Conservation (phyloP, 768 basidiomycete genomes). For the Lepiota venenata region DNA sequence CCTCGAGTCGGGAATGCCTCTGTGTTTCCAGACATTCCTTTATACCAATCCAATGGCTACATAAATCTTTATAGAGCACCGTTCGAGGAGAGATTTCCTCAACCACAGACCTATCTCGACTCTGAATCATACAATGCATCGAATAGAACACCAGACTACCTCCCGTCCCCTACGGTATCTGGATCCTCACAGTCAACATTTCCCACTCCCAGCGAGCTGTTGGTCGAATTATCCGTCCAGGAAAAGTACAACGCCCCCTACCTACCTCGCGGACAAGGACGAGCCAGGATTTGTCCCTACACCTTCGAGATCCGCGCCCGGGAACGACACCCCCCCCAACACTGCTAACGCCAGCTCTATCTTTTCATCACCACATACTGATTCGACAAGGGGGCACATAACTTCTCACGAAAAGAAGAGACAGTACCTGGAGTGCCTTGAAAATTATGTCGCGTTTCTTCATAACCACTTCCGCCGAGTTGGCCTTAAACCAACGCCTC, state of each 20-base stretch:
- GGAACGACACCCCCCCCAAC: neutral
- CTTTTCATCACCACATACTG: neutral
- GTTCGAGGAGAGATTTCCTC: neutral
- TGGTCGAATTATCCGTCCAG: slow-evolving; percentile 37
- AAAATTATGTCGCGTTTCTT: slow-evolving; percentile 65
- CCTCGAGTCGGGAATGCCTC: neutral
- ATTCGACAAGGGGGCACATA: slow-evolving; percentile 53
- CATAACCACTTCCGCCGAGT: slow-evolving; percentile 57
- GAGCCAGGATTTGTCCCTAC: slow-evolving; percentile 24
- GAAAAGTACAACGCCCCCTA: neutral
- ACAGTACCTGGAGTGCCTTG: slow-evolving; percentile 69
- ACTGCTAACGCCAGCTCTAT: neutral
- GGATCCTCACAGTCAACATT: slow-evolving; percentile 33
- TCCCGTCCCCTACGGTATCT: neutral
- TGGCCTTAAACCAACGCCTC: slow-evolving; percentile 39
- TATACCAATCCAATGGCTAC: neutral
- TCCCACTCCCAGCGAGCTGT: slow-evolving; percentile 64
- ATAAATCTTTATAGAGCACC: neutral
- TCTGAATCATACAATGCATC: neutral
- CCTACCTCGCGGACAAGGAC: slow-evolving; percentile 3
- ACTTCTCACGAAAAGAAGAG: slow-evolving; percentile 79
- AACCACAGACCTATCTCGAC: neutral
- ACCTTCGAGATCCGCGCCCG: slow-evolving; percentile 62
- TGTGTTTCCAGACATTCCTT: neutral
- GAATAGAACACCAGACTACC: neutral